Evolutionary conservation across 2,329 filamentous ascomycete species (phyloP).

Genomic region (Simplicillium sp.): DNA sequence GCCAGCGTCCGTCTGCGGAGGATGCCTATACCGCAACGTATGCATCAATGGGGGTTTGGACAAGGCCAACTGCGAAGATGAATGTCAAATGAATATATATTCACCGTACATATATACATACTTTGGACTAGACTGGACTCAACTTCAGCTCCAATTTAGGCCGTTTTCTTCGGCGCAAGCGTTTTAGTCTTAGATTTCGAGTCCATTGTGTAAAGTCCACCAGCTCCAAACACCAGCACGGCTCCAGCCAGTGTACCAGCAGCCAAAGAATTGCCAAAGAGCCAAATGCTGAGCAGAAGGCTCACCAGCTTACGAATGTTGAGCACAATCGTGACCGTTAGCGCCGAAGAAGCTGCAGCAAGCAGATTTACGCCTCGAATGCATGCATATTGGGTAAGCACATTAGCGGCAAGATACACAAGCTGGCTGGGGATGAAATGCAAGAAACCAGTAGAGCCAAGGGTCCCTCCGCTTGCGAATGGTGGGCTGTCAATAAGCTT

Average conservation of each 20-base stretch:
- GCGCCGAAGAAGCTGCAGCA: slow-evolving; percentile 75
- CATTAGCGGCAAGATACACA: slow-evolving; percentile 63
- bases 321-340: slow-evolving; percentile 93
- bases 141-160: neutral
- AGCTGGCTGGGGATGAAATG: slow-evolving; percentile 54
- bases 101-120: no score
- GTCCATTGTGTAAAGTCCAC: slow-evolving; percentile 84
- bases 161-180: neutral
- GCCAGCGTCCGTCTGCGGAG: slow-evolving; percentile 9
- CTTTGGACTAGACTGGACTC: no score
- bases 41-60: slow-evolving; percentile 11
- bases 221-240: slow-evolving; percentile 77
- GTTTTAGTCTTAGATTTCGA: slow-evolving; percentile 19
- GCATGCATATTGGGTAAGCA: slow-evolving; percentile 86
- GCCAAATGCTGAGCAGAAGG: slow-evolving; percentile 79
- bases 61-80: neutral
- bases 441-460: neutral
- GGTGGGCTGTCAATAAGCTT: slow-evolving; percentile 56
- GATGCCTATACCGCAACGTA: slow-evolving; percentile 14
- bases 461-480: slow-evolving; percentile 23
- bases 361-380: slow-evolving; percentile 95
- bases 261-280: slow-evolving; percentile 82
- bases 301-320: slow-evolving; percentile 94
- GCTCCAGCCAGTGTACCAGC: slow-evolving; percentile 73
- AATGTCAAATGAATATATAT: no score